Base-by-base conservation (phyloP, 2,329 filamentous ascomycete species). In the Aspergillus sojae region DNA sequence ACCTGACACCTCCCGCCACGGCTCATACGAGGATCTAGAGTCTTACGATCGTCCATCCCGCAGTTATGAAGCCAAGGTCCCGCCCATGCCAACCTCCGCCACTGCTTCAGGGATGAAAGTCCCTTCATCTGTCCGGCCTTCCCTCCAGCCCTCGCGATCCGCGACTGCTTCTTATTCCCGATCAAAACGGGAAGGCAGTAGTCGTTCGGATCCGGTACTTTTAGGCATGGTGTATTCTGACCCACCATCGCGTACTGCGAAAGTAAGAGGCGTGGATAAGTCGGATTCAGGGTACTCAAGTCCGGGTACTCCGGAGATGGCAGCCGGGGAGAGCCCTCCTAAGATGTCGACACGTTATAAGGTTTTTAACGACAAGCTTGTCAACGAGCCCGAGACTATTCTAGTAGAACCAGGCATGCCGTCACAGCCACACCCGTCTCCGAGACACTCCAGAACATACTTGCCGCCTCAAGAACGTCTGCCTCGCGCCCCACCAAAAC, bases 281-380 rank as follows among this genome's bases (percentile, higher is more conserved):
- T 73, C 78, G 34, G 81, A 83, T 61, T 82, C 80, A 4, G 79
- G 79, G 3, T 81, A 82, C 62, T 81, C 79, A 6, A 82, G 78
- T 66, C 79, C 81, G 11, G 75, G 74, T 26, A 81, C 79, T 1
- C 79, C 80, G 2, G 80, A 82, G 45, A 76, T 78, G 68, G 67
- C 70, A 23, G 63, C 68, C 5, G 73, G 72, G 9, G 71, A 74
- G 43, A 72, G 71, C 61, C 75, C 75, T 2, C 71, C 77, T n/a
- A 78, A 77, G 66, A 61, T 66, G 2, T 65, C 73, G 9, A 71
- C 71, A 50, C 77, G 74, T 54, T 78, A 78, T 67, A 76, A 71
- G 62, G 70, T 76, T 36, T 61, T 72, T 28, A 65, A 67, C 19
- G 71, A 76, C 46, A 28, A 28, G 12, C 26, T 76, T 36, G 61